These are phyloP conservation scores for Mollisiaceae sp. DNA, from an alignment of 2,329 filamentous ascomycete genomes.

Conservation along the genomic window DNA sequence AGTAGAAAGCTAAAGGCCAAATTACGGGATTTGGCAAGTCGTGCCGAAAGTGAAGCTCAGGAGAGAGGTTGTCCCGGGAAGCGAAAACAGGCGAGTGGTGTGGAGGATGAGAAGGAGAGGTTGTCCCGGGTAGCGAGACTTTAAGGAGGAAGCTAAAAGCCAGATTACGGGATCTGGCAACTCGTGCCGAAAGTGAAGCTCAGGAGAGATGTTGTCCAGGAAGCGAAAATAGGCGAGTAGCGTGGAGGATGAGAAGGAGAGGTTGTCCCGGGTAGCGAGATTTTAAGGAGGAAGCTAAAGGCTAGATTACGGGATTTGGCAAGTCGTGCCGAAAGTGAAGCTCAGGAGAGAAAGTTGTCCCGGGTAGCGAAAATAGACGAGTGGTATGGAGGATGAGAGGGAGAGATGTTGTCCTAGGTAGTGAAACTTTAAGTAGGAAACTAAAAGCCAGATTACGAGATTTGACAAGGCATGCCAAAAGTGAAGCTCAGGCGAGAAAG, in stretches of 20 bases:
- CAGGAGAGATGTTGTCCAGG: no score
- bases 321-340: not conserved
- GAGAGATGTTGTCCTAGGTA: not conserved
- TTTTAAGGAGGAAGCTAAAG: no score
- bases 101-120: not conserved
- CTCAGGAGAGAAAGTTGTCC: no score
- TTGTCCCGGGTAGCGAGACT: no score
- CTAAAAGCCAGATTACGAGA: not conserved
- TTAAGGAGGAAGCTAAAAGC: no score
- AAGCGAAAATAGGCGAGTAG: not conserved
- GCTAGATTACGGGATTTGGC: not conserved
- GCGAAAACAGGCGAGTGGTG: not conserved
- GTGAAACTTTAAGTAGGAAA: no score
- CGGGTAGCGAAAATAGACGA: not conserved
- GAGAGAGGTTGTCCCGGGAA: no score
- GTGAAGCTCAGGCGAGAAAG: no score
- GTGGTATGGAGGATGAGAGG: not conserved
- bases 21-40: not conserved
- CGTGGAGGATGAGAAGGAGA: not conserved
- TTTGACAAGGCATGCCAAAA: not conserved
- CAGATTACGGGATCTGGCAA: not conserved
- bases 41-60: not conserved
- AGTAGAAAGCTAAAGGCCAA: not conserved
- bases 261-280: no score
- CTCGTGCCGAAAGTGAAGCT: not conserved